Base-by-base conservation (phyloP, 345 rosid species). In the Camelina hispida region DNA sequence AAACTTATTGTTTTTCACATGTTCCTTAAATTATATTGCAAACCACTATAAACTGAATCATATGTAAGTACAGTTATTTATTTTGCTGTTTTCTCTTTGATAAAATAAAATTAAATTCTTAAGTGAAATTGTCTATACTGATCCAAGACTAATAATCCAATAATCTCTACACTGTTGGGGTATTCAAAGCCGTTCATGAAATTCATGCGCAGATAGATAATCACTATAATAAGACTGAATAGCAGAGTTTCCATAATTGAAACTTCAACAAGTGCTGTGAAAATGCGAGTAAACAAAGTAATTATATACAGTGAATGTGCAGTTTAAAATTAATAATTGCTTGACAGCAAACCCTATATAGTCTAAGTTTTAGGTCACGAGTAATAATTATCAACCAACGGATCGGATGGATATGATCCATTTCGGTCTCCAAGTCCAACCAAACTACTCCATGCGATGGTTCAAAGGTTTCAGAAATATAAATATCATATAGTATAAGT, bases 311-410 rank as follows among this genome's bases (percentile, higher is more conserved):
- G 37, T 7, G 35, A 67, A 25, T 76, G 48, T 15, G 44, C 14
- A n/a, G 42, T 34, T 16, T 68, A 20, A 9, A 53, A 20, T 54
- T 58, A 51, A 58, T 62, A 16, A 6, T 56, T 68, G 73, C 47
- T 53, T 62, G 79, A 69, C 79, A 76, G 74, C 79, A 76, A 62
- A 43, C 58, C 79, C 79, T 69, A 76, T 22, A 34, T 16, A 34
- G 75, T 62, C 79, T 76, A 76, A 62, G 65, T 11, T 76, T 62
- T 69, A 63, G 80, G 71, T 76, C 80, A 76, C 75, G 80, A 64
- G 75, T 76, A 62, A 76, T 76, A 62, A 69, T 76, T 62, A 76
- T 50, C 14, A 54, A 62, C 59, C 8, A 70, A 63, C 22, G 53
- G 58, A 34, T 76, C 22, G 53, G 58, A 34, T 76, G 65, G 70